Conservation (phyloP, 2,329 filamentous ascomycete genomes). For the Pseudogymnoascus sp. region DNA sequence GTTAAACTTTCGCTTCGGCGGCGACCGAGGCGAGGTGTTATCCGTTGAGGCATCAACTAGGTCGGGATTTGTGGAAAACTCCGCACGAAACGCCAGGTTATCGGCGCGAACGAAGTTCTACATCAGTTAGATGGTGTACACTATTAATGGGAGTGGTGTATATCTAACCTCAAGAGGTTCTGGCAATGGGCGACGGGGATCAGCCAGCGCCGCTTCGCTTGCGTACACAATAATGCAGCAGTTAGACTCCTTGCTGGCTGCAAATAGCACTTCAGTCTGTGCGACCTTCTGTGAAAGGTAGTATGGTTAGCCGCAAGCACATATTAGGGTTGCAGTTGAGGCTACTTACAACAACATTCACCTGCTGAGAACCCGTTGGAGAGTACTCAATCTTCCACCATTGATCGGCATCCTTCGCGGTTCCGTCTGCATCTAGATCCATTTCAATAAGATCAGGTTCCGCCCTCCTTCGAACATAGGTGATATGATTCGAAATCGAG, state of each 20-base stretch:
- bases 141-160: background rate
- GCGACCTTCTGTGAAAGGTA: conserved; percentile 38
- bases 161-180: conserved; percentile 32
- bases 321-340: background rate
- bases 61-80: conserved; percentile 29
- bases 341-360: conserved; percentile 42
- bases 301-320: background rate
- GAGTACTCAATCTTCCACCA: conserved; percentile 50
- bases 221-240: conserved; percentile 47
- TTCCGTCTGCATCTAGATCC: conserved; percentile 27
- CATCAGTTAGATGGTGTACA: conserved; percentile 15
- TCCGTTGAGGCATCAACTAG: background rate
- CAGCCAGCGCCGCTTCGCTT: conserved; percentile 40
- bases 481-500: conserved; percentile 38
- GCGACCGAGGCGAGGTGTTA: background rate
- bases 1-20: conserved; percentile 9
- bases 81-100: conserved; percentile 45
- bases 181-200: conserved; percentile 33
- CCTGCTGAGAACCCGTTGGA: conserved; percentile 34
- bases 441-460: conserved; percentile 38
- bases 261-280: conserved; percentile 38
- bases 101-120: conserved; percentile 45
- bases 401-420: conserved; percentile 34
- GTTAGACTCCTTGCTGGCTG: conserved; percentile 42
- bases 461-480: conserved; percentile 43